Evolutionary conservation across 2,329 filamentous ascomycete species (phyloP).

Genomic region (Claviceps capensis): DNA sequence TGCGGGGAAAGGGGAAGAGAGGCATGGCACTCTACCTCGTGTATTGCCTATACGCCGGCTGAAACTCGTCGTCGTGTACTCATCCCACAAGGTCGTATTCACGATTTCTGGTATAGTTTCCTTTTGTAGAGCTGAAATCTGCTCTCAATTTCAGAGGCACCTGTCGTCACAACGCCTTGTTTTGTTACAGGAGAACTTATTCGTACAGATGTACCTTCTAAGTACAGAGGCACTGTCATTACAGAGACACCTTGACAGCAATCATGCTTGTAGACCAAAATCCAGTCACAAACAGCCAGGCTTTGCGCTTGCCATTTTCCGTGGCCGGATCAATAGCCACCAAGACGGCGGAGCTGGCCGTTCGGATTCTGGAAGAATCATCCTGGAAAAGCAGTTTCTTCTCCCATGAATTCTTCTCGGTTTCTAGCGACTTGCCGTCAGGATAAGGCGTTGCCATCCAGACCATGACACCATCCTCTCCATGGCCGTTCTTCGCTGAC

Average conservation of each 20-base stretch:
- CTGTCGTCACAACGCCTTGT: too few species aligned
- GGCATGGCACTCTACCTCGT: too few species aligned
- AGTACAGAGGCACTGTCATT: neutral
- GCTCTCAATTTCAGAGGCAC: too few species aligned
- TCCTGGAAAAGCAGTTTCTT: slow-evolving; percentile 42
- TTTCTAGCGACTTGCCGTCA: neutral
- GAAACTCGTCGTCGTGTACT: too few species aligned
- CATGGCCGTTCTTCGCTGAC: slow-evolving; percentile 19
- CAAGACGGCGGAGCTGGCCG: slow-evolving; percentile 36
- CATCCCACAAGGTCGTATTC: too few species aligned
- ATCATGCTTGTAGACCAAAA: slow-evolving; percentile 35
- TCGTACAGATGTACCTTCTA: too few species aligned
- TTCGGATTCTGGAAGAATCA: slow-evolving; percentile 36
- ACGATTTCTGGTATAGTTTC: too few species aligned
- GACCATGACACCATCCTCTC: slow-evolving; percentile 30
- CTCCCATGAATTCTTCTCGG: slow-evolving; percentile 20
- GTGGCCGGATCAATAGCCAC: slow-evolving; percentile 35
- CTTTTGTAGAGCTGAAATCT: too few species aligned
- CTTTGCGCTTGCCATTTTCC: slow-evolving; percentile 30
- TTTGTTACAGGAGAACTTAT: too few species aligned
- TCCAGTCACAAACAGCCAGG: slow-evolving; percentile 45
- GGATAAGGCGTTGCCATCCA: slow-evolving; percentile 21
- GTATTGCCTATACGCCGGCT: too few species aligned
- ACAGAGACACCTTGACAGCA: slow-evolving; percentile 38
- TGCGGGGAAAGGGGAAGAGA: too few species aligned